A percentile compares a stretch with the other conserved stretches of the same genome.
Conservation (phyloP, 345 rosid genomes). For the Dovyalis caffra region DNA sequence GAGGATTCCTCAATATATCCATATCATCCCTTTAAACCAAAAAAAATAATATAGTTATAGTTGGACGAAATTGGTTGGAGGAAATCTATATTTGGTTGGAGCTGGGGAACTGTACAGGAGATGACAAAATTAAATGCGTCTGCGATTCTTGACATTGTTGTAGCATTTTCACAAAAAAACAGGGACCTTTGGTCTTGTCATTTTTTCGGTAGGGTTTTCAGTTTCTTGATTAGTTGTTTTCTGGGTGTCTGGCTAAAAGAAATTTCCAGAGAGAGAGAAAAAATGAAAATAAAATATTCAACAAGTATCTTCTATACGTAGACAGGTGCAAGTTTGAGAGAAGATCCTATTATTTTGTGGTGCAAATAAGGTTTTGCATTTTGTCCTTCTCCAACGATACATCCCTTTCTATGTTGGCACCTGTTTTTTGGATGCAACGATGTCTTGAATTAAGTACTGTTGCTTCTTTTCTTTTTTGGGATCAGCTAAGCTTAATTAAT, state of each 20-base stretch:
- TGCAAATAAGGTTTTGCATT: neutral
- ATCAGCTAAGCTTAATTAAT: too few species aligned
- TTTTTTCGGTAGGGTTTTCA: neutral
- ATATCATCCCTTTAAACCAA: neutral
- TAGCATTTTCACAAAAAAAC: slow-evolving; percentile 2
- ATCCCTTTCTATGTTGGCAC: neutral
- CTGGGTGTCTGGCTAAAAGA: neutral
- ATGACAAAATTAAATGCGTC: slow-evolving; percentile 7
- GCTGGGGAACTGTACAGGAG: too few species aligned
- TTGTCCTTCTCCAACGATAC: neutral
- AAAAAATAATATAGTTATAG: neutral
- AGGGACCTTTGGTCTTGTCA: neutral
- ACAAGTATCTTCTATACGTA: neutral
- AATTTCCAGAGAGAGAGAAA: neutral
- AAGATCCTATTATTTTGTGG: neutral
- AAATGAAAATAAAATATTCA: neutral
- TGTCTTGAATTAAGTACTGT: neutral
- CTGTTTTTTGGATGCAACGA: neutral
- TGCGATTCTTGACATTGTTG: neutral
- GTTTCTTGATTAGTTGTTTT: slow-evolving; percentile 2
- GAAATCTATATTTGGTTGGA: too few species aligned
- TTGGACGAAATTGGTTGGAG: neutral
- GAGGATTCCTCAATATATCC: neutral
- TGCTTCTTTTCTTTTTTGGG: too few species aligned
- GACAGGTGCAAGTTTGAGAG: neutral